These are phyloP conservation scores for Stagonosporopsis rhizophila DNA, from an alignment of 2,329 filamentous ascomycete species.

Conservation along the genomic window DNA sequence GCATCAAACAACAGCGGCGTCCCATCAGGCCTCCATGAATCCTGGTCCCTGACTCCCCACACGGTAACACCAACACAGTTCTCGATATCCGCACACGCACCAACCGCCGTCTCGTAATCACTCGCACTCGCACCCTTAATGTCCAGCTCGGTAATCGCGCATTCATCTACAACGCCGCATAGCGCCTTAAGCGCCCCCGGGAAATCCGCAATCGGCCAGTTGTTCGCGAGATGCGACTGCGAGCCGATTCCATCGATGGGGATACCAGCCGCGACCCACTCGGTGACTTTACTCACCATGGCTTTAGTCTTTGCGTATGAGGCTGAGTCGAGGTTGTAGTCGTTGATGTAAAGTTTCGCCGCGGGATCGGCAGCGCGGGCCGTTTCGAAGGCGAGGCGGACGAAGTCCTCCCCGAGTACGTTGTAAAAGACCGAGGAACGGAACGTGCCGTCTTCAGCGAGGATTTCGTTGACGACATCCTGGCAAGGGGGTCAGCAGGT, in stretches of 20 bases:
- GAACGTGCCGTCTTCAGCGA: slow-evolving; percentile 64
- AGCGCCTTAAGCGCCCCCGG: slow-evolving; percentile 61
- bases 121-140: slow-evolving; percentile 63
- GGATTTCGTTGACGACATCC: slow-evolving; percentile 30
- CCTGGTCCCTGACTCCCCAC: slow-evolving; percentile 59
- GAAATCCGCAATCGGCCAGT: slow-evolving; percentile 54
- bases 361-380: slow-evolving; percentile 70
- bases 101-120: slow-evolving; percentile 64
- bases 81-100: slow-evolving; percentile 64
- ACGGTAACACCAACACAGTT: slow-evolving; percentile 73
- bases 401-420: slow-evolving; percentile 73
- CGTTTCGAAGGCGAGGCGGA: slow-evolving; percentile 73
- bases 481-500: background rate
- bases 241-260: slow-evolving; percentile 71
- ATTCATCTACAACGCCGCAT: slow-evolving; percentile 61
- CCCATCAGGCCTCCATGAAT: slow-evolving; percentile 51
- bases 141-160: slow-evolving; percentile 73
- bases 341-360: slow-evolving; percentile 79
- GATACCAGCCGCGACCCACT: slow-evolving; percentile 67
- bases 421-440: slow-evolving; percentile 69
- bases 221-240: slow-evolving; percentile 61
- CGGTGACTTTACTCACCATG: slow-evolving; percentile 66
- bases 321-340: slow-evolving; percentile 68
- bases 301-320: slow-evolving; percentile 64
- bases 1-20: slow-evolving; percentile 54